Conservation (phyloP, 306 rosid species). For the Pterocarpus macrocarpus region DNA sequence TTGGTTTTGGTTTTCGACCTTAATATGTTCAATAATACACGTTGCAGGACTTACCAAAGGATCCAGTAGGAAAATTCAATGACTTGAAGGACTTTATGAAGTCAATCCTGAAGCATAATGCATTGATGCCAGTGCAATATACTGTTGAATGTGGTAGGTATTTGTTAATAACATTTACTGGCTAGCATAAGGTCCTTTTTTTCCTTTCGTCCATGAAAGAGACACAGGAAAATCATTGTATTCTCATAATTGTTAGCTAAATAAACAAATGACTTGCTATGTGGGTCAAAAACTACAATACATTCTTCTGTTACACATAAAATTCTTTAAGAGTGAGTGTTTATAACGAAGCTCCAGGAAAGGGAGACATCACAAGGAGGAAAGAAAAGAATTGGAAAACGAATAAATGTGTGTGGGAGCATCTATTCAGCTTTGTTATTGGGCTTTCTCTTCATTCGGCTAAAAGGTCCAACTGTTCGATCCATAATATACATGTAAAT, state of each 20-base stretch:
- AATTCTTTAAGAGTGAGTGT: conserved; percentile 12
- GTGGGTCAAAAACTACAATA: conserved; percentile 45
- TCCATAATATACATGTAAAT: conserved; percentile 89
- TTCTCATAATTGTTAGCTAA: conserved; percentile 27
- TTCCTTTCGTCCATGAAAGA: not conserved
- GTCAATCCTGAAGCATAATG: not conserved
- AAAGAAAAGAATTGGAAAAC: not conserved
- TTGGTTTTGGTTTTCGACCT: not conserved
- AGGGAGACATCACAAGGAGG: conserved; percentile 32
- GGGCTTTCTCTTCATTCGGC: conserved; percentile 86
- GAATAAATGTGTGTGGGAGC: conserved; percentile 8
- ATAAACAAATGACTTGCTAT: conserved; percentile 42
- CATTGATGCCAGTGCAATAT: not conserved
- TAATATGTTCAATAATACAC: conserved; percentile 5
- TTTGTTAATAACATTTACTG: conserved; percentile 16
- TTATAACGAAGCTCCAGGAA: conserved; percentile 12
- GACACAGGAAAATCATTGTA: conserved; percentile 15
- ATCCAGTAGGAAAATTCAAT: conserved; percentile 18
- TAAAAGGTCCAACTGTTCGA: conserved; percentile 83
- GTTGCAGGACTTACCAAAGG: not conserved
- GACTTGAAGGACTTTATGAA: not conserved
- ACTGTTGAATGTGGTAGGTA: conserved; percentile 37
- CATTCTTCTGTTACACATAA: conserved; percentile 47
- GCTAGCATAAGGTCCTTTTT: not conserved
- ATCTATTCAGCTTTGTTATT: conserved; percentile 71